Evolutionary conservation across 176 grass and related monocot genomes (phyloP).

Genomic region (Oryza glumipatula): DNA sequence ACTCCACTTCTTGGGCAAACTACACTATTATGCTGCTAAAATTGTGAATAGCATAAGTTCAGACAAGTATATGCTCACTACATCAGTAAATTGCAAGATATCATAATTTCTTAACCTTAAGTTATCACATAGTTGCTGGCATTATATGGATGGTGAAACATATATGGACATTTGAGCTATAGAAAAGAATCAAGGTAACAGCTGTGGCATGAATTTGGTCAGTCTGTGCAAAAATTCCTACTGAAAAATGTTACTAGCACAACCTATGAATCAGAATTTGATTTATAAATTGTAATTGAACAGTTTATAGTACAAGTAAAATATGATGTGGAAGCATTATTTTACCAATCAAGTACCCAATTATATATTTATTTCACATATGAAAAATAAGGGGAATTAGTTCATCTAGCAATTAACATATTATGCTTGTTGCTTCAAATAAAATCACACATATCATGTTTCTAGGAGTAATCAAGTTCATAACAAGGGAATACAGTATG

Average conservation of each 20-base stretch:
- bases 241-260: not conserved
- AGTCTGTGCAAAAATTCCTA: conserved; percentile 13
- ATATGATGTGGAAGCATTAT: not conserved
- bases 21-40: not conserved
- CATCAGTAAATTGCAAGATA: not conserved
- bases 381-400: conserved; percentile 15
- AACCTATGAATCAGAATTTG: not conserved
- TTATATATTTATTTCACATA: not conserved
- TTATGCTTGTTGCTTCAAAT: conserved; percentile 4
- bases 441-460: not conserved
- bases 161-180: not conserved
- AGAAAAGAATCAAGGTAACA: not conserved
- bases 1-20: conserved; percentile 4
- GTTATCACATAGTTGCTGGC: not conserved
- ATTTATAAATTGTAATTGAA: conserved; percentile 2
- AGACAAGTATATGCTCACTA: conserved; percentile 1
- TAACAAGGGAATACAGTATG: not conserved
- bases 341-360: not conserved
- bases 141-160: not conserved
- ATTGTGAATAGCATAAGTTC: not conserved
- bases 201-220: not conserved
- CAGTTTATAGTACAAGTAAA: not conserved
- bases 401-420: not conserved
- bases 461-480: conserved; percentile 23
- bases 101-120: conserved; percentile 3